Base-by-base conservation (phyloP, 2,329 filamentous ascomycete species). In the Aspergillus chevalieri region DNA sequence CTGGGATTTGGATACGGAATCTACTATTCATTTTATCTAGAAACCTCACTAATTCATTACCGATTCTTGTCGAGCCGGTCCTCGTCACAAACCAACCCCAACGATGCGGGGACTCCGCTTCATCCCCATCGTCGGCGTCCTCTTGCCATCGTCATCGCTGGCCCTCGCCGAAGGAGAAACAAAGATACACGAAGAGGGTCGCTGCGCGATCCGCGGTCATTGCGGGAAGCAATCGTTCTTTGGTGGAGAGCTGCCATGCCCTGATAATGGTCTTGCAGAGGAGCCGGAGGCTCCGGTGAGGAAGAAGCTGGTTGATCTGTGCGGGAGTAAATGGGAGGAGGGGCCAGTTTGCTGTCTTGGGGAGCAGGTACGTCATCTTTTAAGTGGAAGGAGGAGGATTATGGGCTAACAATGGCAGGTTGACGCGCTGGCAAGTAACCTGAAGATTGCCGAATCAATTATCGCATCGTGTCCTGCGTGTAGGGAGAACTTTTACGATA, bases 401-500 rank as follows among this genome's bases (percentile, higher is more conserved):
- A 8, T 47, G 38, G 17, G 8, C 30, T 17, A 38, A n/a, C 48
- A 4, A 41, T 30, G 64, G 30, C n/a, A 91, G 86, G 78, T 98
- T 49, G 81, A 87, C 60, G 78, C 86, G 1, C 82, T 98, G 54
- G 85, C 88, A 60, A 85, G 82, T 53, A 94, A 95, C 63, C 79
- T 98, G 50, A 86, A 88, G 58, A 89, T 89, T 19, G 92, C 90
- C 2, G 89, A 91, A 60, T 84, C 86, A 51, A 86, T 98, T 64
- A 90, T 98, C 66, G 85, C 90, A 22, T 89, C 90, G 8, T 98
- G 93, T 67, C 93, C 93, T 1, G 93, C 94, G 28, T 98, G 93
- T 80, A 95, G 93, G 71, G 86, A 91, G 62, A 98, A 98, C 76
- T 98, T 98, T 76, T 97, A 89, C 77, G 95, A 98, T 74, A 78